Evolutionary conservation across 371 early-diverging fungal species (phyloP), one percentile per base, ranked within the genome.

Genomic region (Mortierella sp.): DNA sequence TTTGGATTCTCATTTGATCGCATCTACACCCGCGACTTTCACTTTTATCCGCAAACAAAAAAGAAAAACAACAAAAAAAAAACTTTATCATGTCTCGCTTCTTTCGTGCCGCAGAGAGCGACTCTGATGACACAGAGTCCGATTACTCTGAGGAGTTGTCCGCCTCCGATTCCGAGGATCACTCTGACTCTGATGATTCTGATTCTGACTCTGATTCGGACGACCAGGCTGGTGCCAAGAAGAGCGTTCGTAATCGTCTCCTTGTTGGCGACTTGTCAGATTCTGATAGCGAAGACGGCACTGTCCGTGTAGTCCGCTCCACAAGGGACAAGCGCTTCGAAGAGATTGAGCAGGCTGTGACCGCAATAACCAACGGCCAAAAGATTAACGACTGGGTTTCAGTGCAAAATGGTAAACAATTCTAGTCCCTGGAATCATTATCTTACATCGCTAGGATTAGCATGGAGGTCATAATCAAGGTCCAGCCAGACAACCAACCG

Each of bases 331-430:
- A 97, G 89, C 91, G 94, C 63, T 86, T 93, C 39, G 91, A 90
- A 26, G 92, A 90, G 75, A 88, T 93, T 84, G 89, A 90, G 68
- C 84, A 70, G 65, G 88, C 89, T 30, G 87, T 88, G 57, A 89
- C 89, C 66, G 86, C 88, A 22, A 88, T 96, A 67, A 88, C 91
- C 66, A 93, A 94, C 75, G 93, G 91, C 22, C 87, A 88, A 84
- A 96, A 96, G 88, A 95, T 94, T 68, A 93, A 93, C 84, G 96
- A 97, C 87, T 98, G 97, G 96, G 90, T 91, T 69, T 87, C 91
- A 68, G 91, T 94, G 76, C 88, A 93, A 69, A 92, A 89, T 78
- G 95, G 95, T 94, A 89, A 73, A 70, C n/a, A 30, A 30, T 18
- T 1, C 39, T 20, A 30, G 30, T 30, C 30, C 49, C 18, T 20